phyloP scores from a whole-genome alignment of 768 basidiomycete species.

The Podaxis sp. region DNA sequence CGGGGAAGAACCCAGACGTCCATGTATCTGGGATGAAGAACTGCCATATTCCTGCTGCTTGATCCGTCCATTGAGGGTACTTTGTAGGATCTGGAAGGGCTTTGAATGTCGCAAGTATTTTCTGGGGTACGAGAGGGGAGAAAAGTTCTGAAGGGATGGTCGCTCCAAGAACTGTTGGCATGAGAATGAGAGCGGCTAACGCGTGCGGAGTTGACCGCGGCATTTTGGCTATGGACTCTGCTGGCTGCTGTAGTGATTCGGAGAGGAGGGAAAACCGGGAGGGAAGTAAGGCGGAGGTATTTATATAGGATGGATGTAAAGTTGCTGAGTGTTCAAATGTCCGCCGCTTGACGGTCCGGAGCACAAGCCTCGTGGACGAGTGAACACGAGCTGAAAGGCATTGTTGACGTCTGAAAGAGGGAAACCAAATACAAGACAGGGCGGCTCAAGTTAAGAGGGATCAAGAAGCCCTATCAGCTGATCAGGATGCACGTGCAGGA shows the following conservation, averaged over 20 bases:
- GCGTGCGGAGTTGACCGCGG: not conserved
- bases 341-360: not conserved
- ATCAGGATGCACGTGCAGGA: constrained; percentile 10
- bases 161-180: constrained; percentile 11
- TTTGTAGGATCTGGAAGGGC: constrained; percentile 35
- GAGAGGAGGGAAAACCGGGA: not conserved
- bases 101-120: constrained; percentile 52
- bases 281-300: not conserved
- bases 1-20: constrained; percentile 69
- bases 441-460: not conserved
- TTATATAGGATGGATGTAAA: not conserved
- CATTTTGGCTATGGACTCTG: not conserved
- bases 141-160: constrained; percentile 45
- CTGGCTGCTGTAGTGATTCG: not conserved
- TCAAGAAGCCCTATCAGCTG: constrained; percentile 11
- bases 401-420: not conserved
- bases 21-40: constrained; percentile 53
- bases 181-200: not conserved
- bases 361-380: not conserved
- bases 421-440: not conserved
- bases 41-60: constrained; percentile 43
- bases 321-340: not conserved
- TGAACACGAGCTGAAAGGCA: not conserved
- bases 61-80: constrained; percentile 61
- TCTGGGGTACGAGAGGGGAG: constrained; percentile 53